These are phyloP conservation scores for Fraxinus cuspidata DNA, from an alignment of 257 asterid species.

Conservation along the genomic window DNA sequence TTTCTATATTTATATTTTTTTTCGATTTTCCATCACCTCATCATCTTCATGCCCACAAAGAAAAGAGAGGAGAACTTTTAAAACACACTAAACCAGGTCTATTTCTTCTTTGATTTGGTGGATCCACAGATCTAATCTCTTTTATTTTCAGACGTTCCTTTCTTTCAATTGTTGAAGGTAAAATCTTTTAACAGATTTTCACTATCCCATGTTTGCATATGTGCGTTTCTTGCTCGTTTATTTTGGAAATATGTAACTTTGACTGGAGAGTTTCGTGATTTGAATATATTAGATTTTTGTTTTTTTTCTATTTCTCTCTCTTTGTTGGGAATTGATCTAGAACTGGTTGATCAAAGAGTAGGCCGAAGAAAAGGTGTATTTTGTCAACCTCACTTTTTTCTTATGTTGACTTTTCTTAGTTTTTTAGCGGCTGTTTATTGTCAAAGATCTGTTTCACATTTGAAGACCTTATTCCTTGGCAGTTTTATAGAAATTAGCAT, in stretches of 20 bases:
- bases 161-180: conserved; percentile 34
- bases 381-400: conserved; percentile 19
- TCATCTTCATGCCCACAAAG: conserved; percentile 35
- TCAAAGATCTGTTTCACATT: conserved; percentile 2
- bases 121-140: conserved; percentile 72
- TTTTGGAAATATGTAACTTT: not conserved
- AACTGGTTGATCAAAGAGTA: conserved; percentile 28
- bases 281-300: not conserved
- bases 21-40: conserved; percentile 30
- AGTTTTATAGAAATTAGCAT: not conserved
- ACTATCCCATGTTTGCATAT: conserved; percentile 6
- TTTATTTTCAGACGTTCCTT: conserved; percentile 35
- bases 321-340: conserved; percentile 21
- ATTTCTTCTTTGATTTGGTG: conserved; percentile 40
- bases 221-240: conserved; percentile 15
- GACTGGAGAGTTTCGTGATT: not conserved
- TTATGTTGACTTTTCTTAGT: conserved; percentile 23
- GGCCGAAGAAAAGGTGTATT: conserved; percentile 28
- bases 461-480: not conserved
- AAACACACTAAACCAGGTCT: conserved; percentile 28
- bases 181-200: conserved; percentile 18
- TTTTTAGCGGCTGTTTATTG: conserved; percentile 24
- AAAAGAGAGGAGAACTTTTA: conserved; percentile 16
- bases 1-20: conserved; percentile 20
- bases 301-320: not conserved